phyloP scores from a whole-genome alignment of 345 rosid species.

The Anacardium occidentale region DNA sequence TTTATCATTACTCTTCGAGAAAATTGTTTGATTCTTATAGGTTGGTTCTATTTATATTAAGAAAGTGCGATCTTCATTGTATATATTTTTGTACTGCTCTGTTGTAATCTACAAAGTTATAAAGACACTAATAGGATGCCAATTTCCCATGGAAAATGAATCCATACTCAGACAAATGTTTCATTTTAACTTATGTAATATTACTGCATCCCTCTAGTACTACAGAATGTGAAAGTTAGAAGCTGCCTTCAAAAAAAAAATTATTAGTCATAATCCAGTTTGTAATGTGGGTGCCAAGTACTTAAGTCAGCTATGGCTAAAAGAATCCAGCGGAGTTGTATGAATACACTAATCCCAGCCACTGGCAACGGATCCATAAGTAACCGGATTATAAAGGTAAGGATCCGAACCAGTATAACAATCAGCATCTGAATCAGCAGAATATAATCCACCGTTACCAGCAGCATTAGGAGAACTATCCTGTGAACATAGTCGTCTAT shows the following conservation, averaged over 20 bases:
- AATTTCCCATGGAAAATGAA: background rate
- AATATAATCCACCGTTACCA: background rate
- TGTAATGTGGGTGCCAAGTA: constrained; percentile 41
- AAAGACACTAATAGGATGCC: background rate
- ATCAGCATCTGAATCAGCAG: background rate
- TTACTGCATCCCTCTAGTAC: too few relatives aligned
- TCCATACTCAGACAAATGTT: background rate
- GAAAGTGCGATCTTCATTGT: background rate
- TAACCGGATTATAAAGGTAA: too few relatives aligned
- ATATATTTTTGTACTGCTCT: background rate
- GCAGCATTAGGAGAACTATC: constrained; percentile 25
- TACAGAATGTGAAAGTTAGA: too few relatives aligned
- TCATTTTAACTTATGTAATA: too few relatives aligned
- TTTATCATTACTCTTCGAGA: background rate
- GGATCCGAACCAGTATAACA: background rate
- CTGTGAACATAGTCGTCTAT: constrained; percentile 57
- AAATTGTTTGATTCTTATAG: background rate
- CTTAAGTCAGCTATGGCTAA: constrained; percentile 28
- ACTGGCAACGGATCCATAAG: too few relatives aligned
- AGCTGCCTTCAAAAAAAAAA: background rate
- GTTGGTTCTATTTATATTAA: background rate
- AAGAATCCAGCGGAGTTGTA: background rate
- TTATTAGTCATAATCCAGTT: background rate
- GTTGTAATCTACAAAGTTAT: background rate
- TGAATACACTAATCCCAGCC: background rate